Conservation (phyloP, 495 filamentous ascomycete genomes). For the Pyrenula aspistea region DNA sequence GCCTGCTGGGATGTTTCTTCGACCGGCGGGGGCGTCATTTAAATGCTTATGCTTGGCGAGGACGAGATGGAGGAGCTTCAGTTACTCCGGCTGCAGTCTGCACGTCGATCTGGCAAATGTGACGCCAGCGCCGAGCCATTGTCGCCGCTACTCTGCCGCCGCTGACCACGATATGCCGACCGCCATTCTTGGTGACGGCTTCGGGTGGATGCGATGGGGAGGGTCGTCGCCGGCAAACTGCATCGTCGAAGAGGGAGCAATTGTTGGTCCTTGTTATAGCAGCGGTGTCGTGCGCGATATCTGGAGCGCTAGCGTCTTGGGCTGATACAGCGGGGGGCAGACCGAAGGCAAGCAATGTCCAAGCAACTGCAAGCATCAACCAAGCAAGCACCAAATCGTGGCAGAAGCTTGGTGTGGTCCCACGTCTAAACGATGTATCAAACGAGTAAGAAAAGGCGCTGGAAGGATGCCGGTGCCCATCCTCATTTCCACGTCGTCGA, state of each 20-base stretch:
- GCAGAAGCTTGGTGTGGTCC: background rate
- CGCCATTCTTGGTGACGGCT: background rate
- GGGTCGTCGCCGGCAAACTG: too few species aligned
- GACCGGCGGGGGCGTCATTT: background rate
- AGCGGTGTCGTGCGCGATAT: background rate
- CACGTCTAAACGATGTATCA: background rate
- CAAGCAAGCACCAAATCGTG: background rate
- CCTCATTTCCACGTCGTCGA: too few species aligned
- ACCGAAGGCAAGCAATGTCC: background rate
- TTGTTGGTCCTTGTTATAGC: background rate
- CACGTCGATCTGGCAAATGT: too few species aligned
- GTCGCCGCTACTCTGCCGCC: background rate
- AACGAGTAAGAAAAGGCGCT: background rate
- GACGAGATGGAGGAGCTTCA: background rate
- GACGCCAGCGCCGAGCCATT: too few species aligned
- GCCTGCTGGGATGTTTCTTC: background rate
- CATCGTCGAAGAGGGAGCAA: too few species aligned
- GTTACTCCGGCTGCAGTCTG: background rate
- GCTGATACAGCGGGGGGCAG: background rate
- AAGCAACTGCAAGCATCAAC: background rate
- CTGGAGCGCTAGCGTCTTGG: background rate
- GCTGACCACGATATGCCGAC: background rate
- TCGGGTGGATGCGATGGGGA: background rate
- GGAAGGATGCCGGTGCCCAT: background rate
- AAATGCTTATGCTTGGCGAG: background rate